Conservation (phyloP, 192 early-diverging fungal genomes). For the Thamnidium elegans region DNA sequence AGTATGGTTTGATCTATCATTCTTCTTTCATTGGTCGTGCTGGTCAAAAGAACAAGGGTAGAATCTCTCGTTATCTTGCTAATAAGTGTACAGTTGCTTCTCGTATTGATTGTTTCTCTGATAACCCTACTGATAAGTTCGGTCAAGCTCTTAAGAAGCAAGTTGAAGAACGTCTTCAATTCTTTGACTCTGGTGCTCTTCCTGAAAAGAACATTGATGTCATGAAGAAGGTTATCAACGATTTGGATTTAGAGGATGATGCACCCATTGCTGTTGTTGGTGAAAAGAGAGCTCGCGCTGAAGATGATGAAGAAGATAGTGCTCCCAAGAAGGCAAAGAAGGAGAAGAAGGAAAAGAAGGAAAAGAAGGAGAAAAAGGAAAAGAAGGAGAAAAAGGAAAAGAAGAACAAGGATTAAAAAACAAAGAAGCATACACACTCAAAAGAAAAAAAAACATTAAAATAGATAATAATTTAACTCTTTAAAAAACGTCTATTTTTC, state of each 20-base stretch:
- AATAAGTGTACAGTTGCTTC: slow-evolving; percentile 98
- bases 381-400: slow-evolving; percentile 59
- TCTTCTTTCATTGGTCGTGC: slow-evolving; percentile 94
- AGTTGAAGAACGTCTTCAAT: slow-evolving; percentile 93
- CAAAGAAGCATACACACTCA: neutral
- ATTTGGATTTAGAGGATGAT: slow-evolving; percentile 44
- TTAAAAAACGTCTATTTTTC: too few relatives aligned
- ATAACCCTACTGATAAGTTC: slow-evolving; percentile 84
- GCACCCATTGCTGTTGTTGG: slow-evolving; percentile 10
- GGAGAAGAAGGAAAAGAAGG: slow-evolving; percentile 58
- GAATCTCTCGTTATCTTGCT: slow-evolving; percentile 96
- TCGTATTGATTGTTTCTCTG: slow-evolving; percentile 94
- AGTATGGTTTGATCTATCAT: slow-evolving; percentile 98
- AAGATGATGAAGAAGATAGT: slow-evolving; percentile 37
- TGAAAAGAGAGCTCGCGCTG: slow-evolving; percentile 47
- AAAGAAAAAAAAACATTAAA: too few relatives aligned
- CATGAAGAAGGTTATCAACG: slow-evolving; percentile 81
- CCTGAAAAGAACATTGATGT: slow-evolving; percentile 92
- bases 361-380: slow-evolving; percentile 58
- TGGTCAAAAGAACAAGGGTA: slow-evolving; percentile 95
- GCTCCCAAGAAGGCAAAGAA: slow-evolving; percentile 47
- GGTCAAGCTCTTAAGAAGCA: slow-evolving; percentile 91
- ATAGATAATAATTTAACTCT: too few relatives aligned
- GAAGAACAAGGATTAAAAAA: slow-evolving; percentile 45
- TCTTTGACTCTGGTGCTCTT: slow-evolving; percentile 88